Evolutionary conservation across 116 monocot genomes (phyloP).

Genomic region (Posidonia oceanica): DNA sequence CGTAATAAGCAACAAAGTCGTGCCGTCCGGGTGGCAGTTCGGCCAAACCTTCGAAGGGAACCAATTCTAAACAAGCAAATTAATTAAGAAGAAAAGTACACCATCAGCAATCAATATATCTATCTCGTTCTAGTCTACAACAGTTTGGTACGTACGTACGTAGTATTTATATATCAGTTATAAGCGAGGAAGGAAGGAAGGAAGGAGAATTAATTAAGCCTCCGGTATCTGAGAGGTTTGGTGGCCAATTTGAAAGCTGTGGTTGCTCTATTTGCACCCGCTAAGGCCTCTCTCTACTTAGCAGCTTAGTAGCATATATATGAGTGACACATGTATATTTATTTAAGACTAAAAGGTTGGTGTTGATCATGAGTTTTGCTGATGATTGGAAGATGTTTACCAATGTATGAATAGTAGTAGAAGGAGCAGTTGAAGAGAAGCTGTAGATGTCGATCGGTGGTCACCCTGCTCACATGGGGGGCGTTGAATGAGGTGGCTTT

Average conservation of each 20-base stretch:
- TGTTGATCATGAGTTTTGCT: not conserved
- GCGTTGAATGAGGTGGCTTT: not conserved
- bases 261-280: conserved; percentile 10
- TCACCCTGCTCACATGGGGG: not conserved
- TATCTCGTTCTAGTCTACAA: no score
- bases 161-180: no score
- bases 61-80: conserved; percentile 23
- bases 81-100: no score
- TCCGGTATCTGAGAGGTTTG: conserved; percentile 4
- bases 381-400: no score
- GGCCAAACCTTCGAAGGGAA: conserved; percentile 67
- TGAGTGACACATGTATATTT: no score
- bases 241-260: conserved; percentile 3
- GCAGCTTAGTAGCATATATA: not conserved
- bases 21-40: conserved; percentile 50
- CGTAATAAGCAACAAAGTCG: conserved; percentile 41
- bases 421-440: not conserved
- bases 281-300: not conserved
- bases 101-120: no score
- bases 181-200: no score
- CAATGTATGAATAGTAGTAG: no score
- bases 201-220: not conserved
- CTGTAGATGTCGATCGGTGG: not conserved
- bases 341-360: not conserved
- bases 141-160: no score